Base-by-base conservation (phyloP, 2,329 filamentous ascomycete genomes). In the Aspergillus puulaauensis region DNA sequence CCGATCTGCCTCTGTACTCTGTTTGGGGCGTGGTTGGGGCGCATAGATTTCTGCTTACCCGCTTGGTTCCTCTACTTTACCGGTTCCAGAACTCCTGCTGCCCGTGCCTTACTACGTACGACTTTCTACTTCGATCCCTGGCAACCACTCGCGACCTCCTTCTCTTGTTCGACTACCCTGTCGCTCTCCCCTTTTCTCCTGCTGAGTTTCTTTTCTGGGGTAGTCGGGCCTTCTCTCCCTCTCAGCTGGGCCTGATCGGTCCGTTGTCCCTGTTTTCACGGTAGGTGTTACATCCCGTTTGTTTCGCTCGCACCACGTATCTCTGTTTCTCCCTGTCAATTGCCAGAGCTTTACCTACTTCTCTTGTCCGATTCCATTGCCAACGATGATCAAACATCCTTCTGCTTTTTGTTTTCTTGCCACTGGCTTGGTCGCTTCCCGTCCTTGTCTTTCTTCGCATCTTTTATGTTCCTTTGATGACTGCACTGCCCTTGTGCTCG, bases 51-150 rank as follows among this genome's bases (percentile, higher is more conserved):
- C 56, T 58, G 58, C 63, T 61, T 61, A 65, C 63, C 61, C 59
- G 61, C 52, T 64, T 55, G 51, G 53, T 48, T 39, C 47, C 44
- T 56, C 64, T 64, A 61, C 57, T 64, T 58, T 64, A 58, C 58
- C 54, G 45, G 49, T 61, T 64, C 59, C 43, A 63, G 60, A 61
- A 55, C 46, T 54, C 27, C 50, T 21, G 21, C 49, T 35, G 49
- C 49, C 48, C 35, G 52, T 54, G 52, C 56, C 45, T 49, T 21
- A 55, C 59, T 59, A 60, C 61, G 31, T 59, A 60, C 61, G 31
- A 59, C 59, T 54, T 58, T 48, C 52, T 60, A 64, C 62, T 62
- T 23, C 51, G 24, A 71, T 71, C 70, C 70, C 70, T 72, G 69
- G 64, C 68, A 68, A 65, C 66, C 62, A 50, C 60, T 64, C 63